Evolutionary conservation across 202 grass and related monocot species (phyloP).

Genomic region (Zoysia matrella): DNA sequence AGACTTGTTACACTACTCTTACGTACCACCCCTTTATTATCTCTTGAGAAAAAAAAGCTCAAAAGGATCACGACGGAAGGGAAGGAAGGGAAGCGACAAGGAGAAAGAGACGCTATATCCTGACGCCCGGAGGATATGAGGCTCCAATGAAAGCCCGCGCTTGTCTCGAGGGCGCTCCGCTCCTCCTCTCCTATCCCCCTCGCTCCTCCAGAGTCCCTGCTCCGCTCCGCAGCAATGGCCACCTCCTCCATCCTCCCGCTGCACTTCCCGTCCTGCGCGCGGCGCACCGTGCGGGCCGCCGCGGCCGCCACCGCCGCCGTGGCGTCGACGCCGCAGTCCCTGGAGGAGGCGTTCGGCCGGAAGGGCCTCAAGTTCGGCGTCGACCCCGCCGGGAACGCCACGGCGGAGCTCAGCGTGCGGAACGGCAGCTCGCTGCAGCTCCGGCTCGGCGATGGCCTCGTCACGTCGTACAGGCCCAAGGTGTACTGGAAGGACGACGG

Average conservation of each 20-base stretch:
- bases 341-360: constrained; percentile 85
- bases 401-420: constrained; percentile 76
- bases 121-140: constrained; percentile 65
- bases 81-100: neutral
- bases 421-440: constrained; percentile 88
- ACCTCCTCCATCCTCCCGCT: constrained; percentile 78
- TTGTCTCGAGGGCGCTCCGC: constrained; percentile 9
- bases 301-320: constrained; percentile 24
- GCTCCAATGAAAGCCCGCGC: constrained; percentile 51
- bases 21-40: neutral
- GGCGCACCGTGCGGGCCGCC: constrained; percentile 36
- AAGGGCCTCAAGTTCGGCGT: constrained; percentile 77
- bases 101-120: constrained; percentile 51
- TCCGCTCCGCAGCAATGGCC: constrained; percentile 53
- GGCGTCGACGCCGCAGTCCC: constrained; percentile 40
- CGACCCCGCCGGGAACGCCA: constrained; percentile 51
- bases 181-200: too few species aligned
- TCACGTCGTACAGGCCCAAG: constrained; percentile 92
- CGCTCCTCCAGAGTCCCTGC: neutral
- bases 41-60: neutral
- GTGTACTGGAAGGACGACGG: constrained; percentile 86
- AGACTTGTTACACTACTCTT: too few species aligned
- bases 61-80: neutral
- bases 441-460: constrained; percentile 70
- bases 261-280: constrained; percentile 59